Evolutionary conservation across 2,329 filamentous ascomycete species (phyloP), one percentile per base, ranked within the genome.

Genomic region (Apiospora malaysiana): DNA sequence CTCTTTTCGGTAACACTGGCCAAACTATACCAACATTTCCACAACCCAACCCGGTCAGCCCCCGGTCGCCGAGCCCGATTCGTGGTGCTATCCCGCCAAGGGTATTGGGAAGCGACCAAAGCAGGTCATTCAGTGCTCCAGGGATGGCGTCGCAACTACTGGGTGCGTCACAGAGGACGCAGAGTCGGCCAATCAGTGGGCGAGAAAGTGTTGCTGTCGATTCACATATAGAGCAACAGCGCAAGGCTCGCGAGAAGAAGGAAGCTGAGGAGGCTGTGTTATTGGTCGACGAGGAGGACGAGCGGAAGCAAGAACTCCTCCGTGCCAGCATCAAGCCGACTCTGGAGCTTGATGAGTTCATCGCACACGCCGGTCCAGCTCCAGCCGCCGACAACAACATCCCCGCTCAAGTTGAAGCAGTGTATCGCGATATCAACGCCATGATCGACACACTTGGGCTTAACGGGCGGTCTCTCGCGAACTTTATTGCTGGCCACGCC

Each of bases 401-500:
- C 43, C 87, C 89, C 4, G 85, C 87, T 10, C 90, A 91, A 74
- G 89, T 90, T 27, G 90, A 92, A 77, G 87, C 89, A 23, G 84
- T 92, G 1, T 96, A 93, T 79, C 88, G 92, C 63, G 93, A 95
- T 76, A 93, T 95, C 79, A 95, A 96, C 80, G 93, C 93, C 16
- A 99, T 98, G 96, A 91, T 99, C 59, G 94, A 98, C 76, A 95
- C 93, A 0, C 84, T 98, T 51, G 95, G 95, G 12, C 87, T 98
- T 68, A 98, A 98, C 78, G 90, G 85, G 14, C 85, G 88, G 21
- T 90, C 93, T 7, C 88, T 95, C 47, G 85, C 86, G 66, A 84
- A 85, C 14, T 92, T 91, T 74, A 85, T 95, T 59, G 86, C 88
- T 70, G 93, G 92, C 9, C 93, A 97, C 75, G 85, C 85, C 14